Percentiles rank a stretch among this genome's conserved stretches.
Conservation (phyloP, 1,284 basidiomycete genomes). For the Fomitopsis schrenkii region DNA sequence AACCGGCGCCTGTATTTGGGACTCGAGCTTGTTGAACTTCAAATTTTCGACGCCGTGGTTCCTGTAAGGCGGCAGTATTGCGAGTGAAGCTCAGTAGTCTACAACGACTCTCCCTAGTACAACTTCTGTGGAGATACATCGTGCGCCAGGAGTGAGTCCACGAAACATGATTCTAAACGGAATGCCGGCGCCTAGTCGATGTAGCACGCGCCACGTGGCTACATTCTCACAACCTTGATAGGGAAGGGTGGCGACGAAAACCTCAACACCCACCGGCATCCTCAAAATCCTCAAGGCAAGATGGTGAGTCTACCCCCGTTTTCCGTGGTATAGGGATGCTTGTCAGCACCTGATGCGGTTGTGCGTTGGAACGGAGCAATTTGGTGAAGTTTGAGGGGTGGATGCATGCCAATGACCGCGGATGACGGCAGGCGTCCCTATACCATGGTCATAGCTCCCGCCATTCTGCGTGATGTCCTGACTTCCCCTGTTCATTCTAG, state of each 20-base stretch:
- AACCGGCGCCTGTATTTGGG: no score
- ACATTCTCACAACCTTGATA: conserved; percentile 6
- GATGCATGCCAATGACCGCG: conserved; percentile 23
- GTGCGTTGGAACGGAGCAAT: conserved; percentile 21
- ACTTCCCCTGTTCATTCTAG: conserved; percentile 36
- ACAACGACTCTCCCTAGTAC: no score
- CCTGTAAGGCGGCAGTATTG: no score
- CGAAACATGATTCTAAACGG: no score
- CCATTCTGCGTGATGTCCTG: conserved; percentile 17
- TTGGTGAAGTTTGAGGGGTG: conserved; percentile 24
- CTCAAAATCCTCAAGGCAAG: conserved; percentile 31
- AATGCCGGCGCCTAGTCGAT: background rate
- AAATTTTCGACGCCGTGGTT: no score
- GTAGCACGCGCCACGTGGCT: conserved; percentile 1
- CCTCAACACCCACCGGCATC: conserved; percentile 21
- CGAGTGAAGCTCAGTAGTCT: no score
- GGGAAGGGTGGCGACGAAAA: conserved; percentile 3
- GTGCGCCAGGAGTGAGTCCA: no score
- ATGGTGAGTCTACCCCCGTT: conserved; percentile 28
- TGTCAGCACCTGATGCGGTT: conserved; percentile 6
- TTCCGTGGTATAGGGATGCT: conserved; percentile 16
- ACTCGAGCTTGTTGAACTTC: no score
- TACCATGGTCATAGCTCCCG: conserved; percentile 10
- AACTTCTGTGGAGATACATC: no score
- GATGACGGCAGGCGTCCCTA: conserved; percentile 29